phyloP scores from a whole-genome alignment of 208 protist genomes.

The Acanthamoeba castellanii region DNA sequence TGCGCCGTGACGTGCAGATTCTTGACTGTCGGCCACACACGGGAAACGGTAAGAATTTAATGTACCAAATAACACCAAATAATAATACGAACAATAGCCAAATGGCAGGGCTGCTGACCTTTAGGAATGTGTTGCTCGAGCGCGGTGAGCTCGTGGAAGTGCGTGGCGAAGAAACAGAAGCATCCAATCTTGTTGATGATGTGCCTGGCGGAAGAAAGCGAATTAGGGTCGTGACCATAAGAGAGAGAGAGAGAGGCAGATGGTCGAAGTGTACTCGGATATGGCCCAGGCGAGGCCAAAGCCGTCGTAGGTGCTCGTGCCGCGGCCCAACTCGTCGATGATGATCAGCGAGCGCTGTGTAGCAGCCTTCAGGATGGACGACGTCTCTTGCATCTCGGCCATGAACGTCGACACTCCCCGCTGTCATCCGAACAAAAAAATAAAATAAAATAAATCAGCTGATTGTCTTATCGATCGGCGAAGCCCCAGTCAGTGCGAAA shows the following conservation, averaged over 20 bases:
- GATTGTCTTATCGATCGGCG: too few relatives aligned
- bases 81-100: not conserved
- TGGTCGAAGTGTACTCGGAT: conserved; percentile 89
- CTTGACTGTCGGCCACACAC: conserved; percentile 77
- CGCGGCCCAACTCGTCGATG: conserved; percentile 99
- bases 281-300: conserved; percentile 99
- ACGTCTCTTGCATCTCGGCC: conserved; percentile 99
- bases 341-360: conserved; percentile 97
- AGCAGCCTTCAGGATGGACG: conserved; percentile 95
- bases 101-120: not conserved
- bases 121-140: conserved; percentile 83
- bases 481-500: not conserved
- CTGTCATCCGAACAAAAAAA: not conserved
- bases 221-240: not conserved
- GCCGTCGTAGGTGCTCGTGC: conserved; percentile 99
- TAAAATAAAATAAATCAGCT: not conserved
- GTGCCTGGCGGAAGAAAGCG: conserved; percentile 81
- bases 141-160: conserved; percentile 99
- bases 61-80: not conserved
- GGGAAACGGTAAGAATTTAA: not conserved
- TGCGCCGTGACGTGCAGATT: conserved; percentile 93
- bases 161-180: conserved; percentile 98
- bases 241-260: not conserved
- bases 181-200: conserved; percentile 91
- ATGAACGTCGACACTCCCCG: conserved; percentile 98